Evolutionary conservation across 768 basidiomycete genomes (phyloP), one percentile per base, ranked within the genome.

Genomic region (Panellus pusillus): DNA sequence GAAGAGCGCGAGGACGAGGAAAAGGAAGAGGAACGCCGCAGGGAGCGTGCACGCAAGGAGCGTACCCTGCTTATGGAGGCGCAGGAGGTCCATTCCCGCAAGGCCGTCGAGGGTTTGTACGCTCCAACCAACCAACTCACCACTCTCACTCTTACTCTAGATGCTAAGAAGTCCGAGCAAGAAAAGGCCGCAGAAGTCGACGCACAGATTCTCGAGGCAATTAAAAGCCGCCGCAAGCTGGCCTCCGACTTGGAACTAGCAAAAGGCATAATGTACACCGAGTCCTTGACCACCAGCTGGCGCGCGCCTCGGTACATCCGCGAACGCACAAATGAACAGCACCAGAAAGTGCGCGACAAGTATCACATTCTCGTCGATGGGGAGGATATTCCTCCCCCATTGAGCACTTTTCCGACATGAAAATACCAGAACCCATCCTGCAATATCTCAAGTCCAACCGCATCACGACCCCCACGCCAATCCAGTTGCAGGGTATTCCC

Each of bases 401-500:
- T 47, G 86, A 90, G 55, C 83, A 87, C 58, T 98, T 98, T 71
- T 78, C 77, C 29, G 96, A 98, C 66, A 99, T 99, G 97, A 98
- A 98, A 77, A 86, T 99, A n/a, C 97, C 96, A 7, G 80, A 81
- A 37, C 79, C 87, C 3, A 83, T 98, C 40, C 73, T 98, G 9
- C 82, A 90, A 53, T 88, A 87, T 68, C 79, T 99, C 44, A 88
- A 85, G 68, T 79, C 82, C 29, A 93, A 94, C 53, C 87, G 90
- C 43, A 99, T 99, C 65, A 77, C 77, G 2, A 76, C 75, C 35
- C 97, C 97, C 0, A 94, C 97, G 2, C 97, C 97, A 2, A 99
- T 99, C 63, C 97, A 99, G 68, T 76, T 98, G 15, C 97, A 98
- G 72, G 97, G 97, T 19, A 87, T 99, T 52, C 95, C 97, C 2